Evolutionary conservation across 2,329 filamentous ascomycete genomes (phyloP), one percentile per base, ranked within the genome.

Genomic region (Arthrinium puccinioides): DNA sequence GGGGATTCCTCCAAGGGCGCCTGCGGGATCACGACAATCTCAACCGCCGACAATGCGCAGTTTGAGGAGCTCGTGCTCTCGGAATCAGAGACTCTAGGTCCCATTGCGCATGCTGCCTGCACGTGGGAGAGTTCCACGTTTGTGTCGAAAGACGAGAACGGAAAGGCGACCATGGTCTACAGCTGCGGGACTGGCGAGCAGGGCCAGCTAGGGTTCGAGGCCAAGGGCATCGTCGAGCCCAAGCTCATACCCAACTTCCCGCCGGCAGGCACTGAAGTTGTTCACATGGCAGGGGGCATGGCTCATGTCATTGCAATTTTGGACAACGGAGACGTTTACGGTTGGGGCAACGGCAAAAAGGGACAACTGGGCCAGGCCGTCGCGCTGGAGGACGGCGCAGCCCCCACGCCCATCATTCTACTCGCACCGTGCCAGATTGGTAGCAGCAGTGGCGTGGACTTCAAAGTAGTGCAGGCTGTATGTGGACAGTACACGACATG

Each of bases 401-500:
- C 40, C 15, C 37, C 40, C 13, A 20, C 32, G 11, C 40, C 40
- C 16, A 29, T 42, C 10, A 18, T 42, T 11, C 34, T 35, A 10
- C 29, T 21, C 21, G 40, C 40, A 10, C 40, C 40, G 3, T 37
- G 33, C 19, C 32, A 39, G 21, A 39, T 42, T 16, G 37, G 74
- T 9, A 79, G 69, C 57, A 70, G 94, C 16, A 61, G 64, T 13
- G 62, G 64, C 3, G 57, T 75, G 15, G 54, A 60, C 4, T 94
- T 94, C 56, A 63, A 61, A n/a, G 82, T 81, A 3, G 59, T 61
- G 10, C 71, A 75, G 44, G 87, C 77, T 2, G 79, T 83, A 0
- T 94, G 88, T 56, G 89, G 89, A 8, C 78, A 85, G 44, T 87
- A 96, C 44, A 90, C 94, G 51, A 94, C 88, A 1, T 85, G 82